phyloP scores from a whole-genome alignment of 768 basidiomycete species.

The Phylloporus sp. region DNA sequence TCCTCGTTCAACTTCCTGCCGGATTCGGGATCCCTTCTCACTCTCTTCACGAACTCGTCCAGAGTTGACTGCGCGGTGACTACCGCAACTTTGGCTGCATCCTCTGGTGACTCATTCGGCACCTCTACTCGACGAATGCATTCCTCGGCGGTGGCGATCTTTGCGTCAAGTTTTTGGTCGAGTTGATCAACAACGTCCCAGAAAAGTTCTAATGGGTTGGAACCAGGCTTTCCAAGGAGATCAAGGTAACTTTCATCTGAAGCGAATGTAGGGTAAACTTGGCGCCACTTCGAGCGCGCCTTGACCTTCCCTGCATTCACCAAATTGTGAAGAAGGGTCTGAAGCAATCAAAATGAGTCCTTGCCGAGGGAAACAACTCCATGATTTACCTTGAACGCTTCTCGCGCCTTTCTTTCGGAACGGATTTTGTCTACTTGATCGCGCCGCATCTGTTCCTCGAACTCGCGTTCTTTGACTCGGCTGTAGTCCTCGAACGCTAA shows the following conservation, averaged over 20 bases:
- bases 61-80: constrained; percentile 56
- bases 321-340: constrained; percentile 74
- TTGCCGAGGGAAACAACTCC: not conserved
- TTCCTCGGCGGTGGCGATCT: constrained; percentile 62
- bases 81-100: constrained; percentile 33
- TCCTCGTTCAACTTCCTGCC: constrained; percentile 42
- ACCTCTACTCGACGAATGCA: constrained; percentile 44
- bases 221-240: constrained; percentile 90
- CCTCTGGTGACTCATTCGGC: constrained; percentile 29
- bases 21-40: constrained; percentile 54
- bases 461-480: constrained; percentile 82
- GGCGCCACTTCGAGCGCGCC: constrained; percentile 88
- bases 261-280: constrained; percentile 71
- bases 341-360: constrained; percentile 1
- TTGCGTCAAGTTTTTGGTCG: constrained; percentile 79
- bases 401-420: constrained; percentile 83
- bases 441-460: constrained; percentile 80
- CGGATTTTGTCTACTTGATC: constrained; percentile 79
- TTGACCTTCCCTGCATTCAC: constrained; percentile 61
- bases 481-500: constrained; percentile 94
- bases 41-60: constrained; percentile 54
- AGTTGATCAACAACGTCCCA: constrained; percentile 90
- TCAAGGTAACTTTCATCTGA: constrained; percentile 79
- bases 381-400: constrained; percentile 71
- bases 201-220: constrained; percentile 92